Percentiles rank a stretch among this genome's conserved stretches.
Conservation (phyloP, 768 basidiomycete genomes). For the Termitomyces sp. region DNA sequence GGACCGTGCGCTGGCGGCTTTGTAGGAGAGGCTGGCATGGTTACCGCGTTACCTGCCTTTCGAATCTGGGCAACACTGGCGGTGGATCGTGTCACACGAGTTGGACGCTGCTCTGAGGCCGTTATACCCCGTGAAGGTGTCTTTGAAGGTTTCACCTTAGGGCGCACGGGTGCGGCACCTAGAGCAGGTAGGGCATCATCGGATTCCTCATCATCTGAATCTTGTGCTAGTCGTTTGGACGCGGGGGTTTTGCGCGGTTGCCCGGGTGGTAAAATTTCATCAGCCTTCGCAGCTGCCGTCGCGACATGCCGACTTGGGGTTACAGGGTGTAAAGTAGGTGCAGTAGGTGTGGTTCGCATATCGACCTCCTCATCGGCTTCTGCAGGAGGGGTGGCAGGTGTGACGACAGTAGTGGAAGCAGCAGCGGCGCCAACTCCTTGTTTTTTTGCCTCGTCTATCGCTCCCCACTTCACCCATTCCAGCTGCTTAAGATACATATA, state of each 20-base stretch:
- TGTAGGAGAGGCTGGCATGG: conserved; percentile 33
- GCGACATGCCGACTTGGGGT: conserved; percentile 78
- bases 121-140: conserved; percentile 42
- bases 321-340: conserved; percentile 51
- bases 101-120: conserved; percentile 66
- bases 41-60: conserved; percentile 37
- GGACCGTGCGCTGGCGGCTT: conserved; percentile 45
- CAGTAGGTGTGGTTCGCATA: conserved; percentile 37
- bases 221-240: conserved; percentile 61
- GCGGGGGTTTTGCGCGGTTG: conserved; percentile 87
- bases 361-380: conserved; percentile 64
- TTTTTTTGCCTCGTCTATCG: conserved; percentile 71
- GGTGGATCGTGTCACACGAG: conserved; percentile 68
- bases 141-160: conserved; percentile 33
- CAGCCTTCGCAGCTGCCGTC: conserved; percentile 63
- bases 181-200: conserved; percentile 64
- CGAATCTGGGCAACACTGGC: conserved; percentile 51
- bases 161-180: conserved; percentile 38
- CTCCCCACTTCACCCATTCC: conserved; percentile 92
- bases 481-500: conserved; percentile 93
- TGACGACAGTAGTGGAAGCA: conserved; percentile 43
- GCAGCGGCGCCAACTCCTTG: conserved; percentile 25
- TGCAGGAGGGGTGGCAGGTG: conserved; percentile 77
- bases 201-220: conserved; percentile 63
- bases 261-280: conserved; percentile 68